These are phyloP conservation scores for Nymphaea thermarum DNA, from an alignment of 164 flowering plant species.

Conservation along the genomic window DNA sequence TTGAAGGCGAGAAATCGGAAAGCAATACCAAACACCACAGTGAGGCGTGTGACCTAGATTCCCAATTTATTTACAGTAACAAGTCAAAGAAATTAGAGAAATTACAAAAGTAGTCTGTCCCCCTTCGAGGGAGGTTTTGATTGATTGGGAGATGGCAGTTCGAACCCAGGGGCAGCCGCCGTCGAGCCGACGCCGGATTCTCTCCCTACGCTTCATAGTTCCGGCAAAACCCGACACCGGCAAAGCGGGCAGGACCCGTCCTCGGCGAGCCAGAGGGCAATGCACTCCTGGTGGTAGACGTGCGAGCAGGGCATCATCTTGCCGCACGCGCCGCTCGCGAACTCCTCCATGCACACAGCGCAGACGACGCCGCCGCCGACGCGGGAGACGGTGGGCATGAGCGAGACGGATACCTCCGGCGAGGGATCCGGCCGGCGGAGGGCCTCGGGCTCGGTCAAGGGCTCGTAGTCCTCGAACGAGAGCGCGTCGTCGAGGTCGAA, in stretches of 20 bases:
- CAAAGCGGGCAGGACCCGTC: slow-evolving; percentile 42
- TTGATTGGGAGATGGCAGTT: too few relatives aligned
- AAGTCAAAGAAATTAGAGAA: too few relatives aligned
- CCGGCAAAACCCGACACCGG: slow-evolving; percentile 11
- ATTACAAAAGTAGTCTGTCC: too few relatives aligned
- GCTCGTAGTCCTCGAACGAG: not conserved
- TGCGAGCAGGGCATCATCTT: slow-evolving; percentile 37
- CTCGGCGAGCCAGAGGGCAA: slow-evolving; percentile 26
- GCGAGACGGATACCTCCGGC: not conserved
- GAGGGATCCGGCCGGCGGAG: not conserved
- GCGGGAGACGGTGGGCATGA: not conserved
- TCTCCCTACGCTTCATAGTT: not conserved
- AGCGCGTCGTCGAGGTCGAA: not conserved
- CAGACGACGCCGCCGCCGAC: slow-evolving; percentile 18
- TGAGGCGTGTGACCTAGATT: too few relatives aligned
- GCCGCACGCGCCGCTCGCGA: slow-evolving; percentile 6
- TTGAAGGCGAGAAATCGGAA: too few relatives aligned
- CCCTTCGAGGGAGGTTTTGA: too few relatives aligned
- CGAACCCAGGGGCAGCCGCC: too few relatives aligned
- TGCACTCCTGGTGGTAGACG: slow-evolving; percentile 32
- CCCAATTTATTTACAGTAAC: too few relatives aligned
- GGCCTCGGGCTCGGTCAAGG: not conserved
- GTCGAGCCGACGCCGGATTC: not conserved
- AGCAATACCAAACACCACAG: too few relatives aligned
- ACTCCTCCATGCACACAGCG: slow-evolving; percentile 37